phyloP scores from a whole-genome alignment of 495 filamentous ascomycete species.

The Elaphomyces granulatus region DNA sequence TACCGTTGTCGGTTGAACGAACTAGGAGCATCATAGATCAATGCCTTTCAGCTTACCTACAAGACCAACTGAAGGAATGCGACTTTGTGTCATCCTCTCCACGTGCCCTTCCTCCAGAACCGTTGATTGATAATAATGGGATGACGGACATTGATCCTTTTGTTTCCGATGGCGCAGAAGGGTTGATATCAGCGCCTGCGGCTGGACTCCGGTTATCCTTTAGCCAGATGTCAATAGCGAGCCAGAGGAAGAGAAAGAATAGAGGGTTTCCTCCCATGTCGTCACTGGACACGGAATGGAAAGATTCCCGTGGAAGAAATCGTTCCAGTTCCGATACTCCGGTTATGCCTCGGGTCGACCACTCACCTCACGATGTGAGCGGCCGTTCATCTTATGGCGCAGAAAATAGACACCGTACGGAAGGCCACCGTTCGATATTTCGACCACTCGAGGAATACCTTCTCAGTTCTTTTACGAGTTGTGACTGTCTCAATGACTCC shows the following conservation, averaged over 20 bases:
- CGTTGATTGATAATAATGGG: neutral
- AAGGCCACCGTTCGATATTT: conserved; percentile 37
- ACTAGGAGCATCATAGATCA: conserved; percentile 38
- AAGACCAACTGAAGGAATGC: conserved; percentile 1
- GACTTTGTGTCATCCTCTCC: neutral
- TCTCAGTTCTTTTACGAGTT: conserved; percentile 47
- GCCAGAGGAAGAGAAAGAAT: neutral
- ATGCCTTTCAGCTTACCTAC: conserved; percentile 40
- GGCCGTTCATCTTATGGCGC: conserved; percentile 1
- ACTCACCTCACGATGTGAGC: conserved; percentile 7
- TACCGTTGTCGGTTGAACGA: conserved; percentile 31
- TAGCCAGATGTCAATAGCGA: conserved; percentile 3
- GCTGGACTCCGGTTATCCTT: neutral
- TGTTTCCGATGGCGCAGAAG: neutral
- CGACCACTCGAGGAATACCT: conserved; percentile 65
- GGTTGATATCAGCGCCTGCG: neutral
- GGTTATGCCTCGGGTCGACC: conserved; percentile 10
- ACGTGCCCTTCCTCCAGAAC: neutral
- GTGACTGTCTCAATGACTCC: conserved; percentile 57
- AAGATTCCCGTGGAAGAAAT: conserved; percentile 10
- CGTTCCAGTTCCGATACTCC: conserved; percentile 22
- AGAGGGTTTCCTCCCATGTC: neutral
- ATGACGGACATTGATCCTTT: neutral
- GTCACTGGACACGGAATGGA: conserved; percentile 9
- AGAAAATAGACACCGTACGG: conserved; percentile 1